phyloP scores from a whole-genome alignment of 2,329 filamentous ascomycete species.

The Stagonosporopsis rhizophila region DNA sequence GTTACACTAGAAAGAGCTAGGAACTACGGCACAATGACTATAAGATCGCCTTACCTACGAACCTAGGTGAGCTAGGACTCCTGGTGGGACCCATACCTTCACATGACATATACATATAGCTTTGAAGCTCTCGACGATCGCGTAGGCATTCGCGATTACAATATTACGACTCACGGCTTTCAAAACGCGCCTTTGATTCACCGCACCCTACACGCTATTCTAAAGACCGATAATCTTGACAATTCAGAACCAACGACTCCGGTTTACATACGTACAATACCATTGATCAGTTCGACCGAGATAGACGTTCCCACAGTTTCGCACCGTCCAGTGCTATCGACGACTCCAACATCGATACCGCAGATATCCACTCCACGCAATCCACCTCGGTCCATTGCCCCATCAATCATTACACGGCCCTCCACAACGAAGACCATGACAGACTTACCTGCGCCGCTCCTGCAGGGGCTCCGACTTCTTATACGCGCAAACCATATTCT shows the following conservation, averaged over 20 bases:
- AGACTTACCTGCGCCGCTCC: slow-evolving; percentile 22
- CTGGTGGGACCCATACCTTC: slow-evolving; percentile 12
- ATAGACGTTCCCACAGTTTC: neutral
- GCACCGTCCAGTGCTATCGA: slow-evolving; percentile 5
- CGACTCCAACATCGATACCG: slow-evolving; percentile 10
- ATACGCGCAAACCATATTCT: slow-evolving; percentile 57
- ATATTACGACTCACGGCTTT: slow-evolving; percentile 6
- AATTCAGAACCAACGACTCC: slow-evolving; percentile 14
- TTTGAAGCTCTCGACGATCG: slow-evolving; percentile 17
- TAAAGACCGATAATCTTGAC: slow-evolving; percentile 2
- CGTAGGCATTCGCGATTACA: slow-evolving; percentile 14
- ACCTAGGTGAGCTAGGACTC: slow-evolving; percentile 11
- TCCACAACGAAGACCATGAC: slow-evolving; percentile 4
- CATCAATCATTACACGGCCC: slow-evolving; percentile 6
- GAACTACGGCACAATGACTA: slow-evolving; percentile 6
- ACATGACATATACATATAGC: slow-evolving; percentile 14
- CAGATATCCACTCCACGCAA: slow-evolving; percentile 7
- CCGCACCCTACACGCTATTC: slow-evolving; percentile 6
- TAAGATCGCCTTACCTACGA: slow-evolving; percentile 12
- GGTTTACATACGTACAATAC: slow-evolving; percentile 12
- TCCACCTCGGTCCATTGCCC: slow-evolving; percentile 9
- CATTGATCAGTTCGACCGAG: neutral
- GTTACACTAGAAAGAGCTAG: slow-evolving; percentile 16
- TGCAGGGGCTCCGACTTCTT: slow-evolving; percentile 30
- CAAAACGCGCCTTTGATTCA: slow-evolving; percentile 8